Conservation (phyloP, 2,329 filamentous ascomycete genomes). For the Xylariaceae sp. region DNA sequence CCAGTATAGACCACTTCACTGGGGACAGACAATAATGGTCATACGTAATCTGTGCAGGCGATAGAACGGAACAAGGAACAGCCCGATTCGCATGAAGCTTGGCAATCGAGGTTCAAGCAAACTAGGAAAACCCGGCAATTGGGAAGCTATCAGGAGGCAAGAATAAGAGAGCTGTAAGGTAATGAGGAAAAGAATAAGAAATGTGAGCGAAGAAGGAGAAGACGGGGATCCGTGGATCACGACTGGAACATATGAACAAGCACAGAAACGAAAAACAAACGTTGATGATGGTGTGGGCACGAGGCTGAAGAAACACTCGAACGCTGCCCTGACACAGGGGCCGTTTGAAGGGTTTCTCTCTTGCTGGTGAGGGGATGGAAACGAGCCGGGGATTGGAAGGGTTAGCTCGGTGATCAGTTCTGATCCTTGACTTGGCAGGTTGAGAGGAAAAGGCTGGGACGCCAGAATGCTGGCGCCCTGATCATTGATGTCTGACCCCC, state of each 20-base stretch:
- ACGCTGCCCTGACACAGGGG: conserved; percentile 21
- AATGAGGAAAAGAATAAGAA: background rate
- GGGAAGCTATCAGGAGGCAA: no score
- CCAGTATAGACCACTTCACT: no score
- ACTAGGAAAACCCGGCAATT: background rate
- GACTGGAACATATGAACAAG: conserved; percentile 1
- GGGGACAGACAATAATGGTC: no score
- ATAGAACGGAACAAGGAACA: no score
- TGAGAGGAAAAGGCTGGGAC: conserved; percentile 1
- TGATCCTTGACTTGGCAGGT: conserved; percentile 4
- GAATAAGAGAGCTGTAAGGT: no score
- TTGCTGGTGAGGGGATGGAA: background rate
- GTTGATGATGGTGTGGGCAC: conserved; percentile 4
- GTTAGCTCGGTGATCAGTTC: background rate
- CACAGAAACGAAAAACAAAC: conserved; percentile 13
- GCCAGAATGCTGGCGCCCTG: no score
- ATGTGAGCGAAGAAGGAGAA: conserved; percentile 2
- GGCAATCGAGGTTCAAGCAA: background rate
- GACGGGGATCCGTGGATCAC: no score
- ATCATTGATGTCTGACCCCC: background rate
- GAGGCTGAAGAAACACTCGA: conserved; percentile 18
- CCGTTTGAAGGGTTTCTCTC: conserved; percentile 18
- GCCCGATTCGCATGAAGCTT: background rate
- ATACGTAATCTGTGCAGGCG: no score
- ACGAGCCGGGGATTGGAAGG: no score